Evolutionary conservation across 345 rosid genomes (phyloP).

Genomic region (Corymbia maculata): DNA sequence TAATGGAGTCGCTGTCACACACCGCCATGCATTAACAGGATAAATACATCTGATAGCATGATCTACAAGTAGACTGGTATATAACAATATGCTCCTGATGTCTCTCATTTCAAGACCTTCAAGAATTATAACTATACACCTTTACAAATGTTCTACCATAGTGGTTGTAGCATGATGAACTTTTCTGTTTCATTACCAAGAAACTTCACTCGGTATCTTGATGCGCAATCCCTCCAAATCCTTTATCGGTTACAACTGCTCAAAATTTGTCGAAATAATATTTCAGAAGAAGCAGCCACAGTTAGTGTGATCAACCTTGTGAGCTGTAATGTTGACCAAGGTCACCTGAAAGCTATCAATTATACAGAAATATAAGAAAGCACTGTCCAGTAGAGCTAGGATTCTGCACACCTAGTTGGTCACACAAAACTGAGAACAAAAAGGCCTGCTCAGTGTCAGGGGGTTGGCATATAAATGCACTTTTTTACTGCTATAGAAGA

Average conservation of each 20-base stretch:
- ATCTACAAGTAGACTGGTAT: background rate
- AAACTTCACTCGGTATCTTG: background rate
- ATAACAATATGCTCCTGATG: background rate
- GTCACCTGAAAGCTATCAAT: background rate
- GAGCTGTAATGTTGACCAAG: background rate
- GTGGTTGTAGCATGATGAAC: background rate
- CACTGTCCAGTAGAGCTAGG: background rate
- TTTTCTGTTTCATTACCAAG: background rate
- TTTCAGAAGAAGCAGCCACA: background rate
- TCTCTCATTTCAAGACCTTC: background rate
- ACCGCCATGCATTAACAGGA: background rate
- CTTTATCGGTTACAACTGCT: background rate
- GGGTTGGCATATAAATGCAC: background rate
- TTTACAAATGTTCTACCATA: background rate
- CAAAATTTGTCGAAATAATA: background rate
- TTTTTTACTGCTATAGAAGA: background rate
- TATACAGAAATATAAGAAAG: background rate
- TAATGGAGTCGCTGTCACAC: background rate
- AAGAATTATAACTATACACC: background rate
- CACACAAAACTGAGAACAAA: background rate
- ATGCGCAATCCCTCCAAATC: background rate
- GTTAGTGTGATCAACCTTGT: background rate
- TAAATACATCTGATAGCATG: background rate
- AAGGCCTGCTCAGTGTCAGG: background rate
- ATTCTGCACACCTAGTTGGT: background rate